A percentile compares a stretch with the other conserved stretches of the same genome.
Conservation (phyloP, 345 rosid genomes). For the Citrus australasica region DNA sequence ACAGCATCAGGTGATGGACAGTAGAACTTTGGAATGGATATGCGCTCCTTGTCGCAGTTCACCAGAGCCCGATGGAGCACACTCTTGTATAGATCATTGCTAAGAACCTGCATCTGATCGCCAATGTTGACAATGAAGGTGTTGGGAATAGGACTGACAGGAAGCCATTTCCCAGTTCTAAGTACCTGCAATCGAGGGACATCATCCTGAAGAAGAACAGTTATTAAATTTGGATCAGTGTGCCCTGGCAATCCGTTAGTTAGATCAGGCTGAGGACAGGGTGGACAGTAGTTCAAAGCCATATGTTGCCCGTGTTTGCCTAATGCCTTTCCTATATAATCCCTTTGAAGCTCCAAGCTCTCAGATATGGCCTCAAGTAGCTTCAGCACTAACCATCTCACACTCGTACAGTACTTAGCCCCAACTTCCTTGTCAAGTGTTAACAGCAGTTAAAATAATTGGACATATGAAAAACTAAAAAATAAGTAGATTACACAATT, state of each 20-base stretch:
- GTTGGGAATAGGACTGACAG: conserved; percentile 64
- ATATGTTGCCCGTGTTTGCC: conserved; percentile 71
- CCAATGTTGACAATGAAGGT: conserved; percentile 52
- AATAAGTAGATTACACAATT: too few relatives aligned
- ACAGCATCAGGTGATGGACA: conserved; percentile 45
- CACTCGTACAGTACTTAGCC: conserved; percentile 48
- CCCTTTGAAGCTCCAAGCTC: conserved; percentile 58
- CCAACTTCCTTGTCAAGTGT: conserved; percentile 35
- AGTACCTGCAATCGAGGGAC: conserved; percentile 57
- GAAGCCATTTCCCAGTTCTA: conserved; percentile 57
- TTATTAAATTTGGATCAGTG: conserved; percentile 63
- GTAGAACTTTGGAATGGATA: conserved; percentile 46
- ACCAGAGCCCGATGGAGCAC: conserved; percentile 49
- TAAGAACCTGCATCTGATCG: conserved; percentile 59
- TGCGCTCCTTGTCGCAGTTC: conserved; percentile 26
- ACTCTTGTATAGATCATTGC: conserved; percentile 48
- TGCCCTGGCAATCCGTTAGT: conserved; percentile 43
- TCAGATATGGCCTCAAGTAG: conserved; percentile 74
- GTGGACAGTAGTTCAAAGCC: conserved; percentile 84
- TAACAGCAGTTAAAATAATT: not conserved
- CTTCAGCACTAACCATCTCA: conserved; percentile 43
- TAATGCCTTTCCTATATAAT: conserved; percentile 31
- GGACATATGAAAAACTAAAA: too few relatives aligned
- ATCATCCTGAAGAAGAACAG: conserved; percentile 20
- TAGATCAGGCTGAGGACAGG: conserved; percentile 78